Base-by-base conservation (phyloP, 495 filamentous ascomycete genomes). In the Hyaloscypha bicolor region DNA sequence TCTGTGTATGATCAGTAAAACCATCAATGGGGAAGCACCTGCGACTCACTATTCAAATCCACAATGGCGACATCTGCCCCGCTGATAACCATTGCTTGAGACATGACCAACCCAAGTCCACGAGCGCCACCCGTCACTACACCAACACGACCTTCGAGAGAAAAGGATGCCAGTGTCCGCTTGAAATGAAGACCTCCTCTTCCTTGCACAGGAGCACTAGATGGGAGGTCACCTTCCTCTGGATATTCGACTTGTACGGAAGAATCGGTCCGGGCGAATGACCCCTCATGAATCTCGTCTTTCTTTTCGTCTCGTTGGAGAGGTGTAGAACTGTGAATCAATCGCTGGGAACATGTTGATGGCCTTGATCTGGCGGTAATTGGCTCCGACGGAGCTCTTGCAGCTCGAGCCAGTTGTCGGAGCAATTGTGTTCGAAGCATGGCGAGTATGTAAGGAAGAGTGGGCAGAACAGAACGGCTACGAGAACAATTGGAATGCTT, bases 41-140 rank as follows among this genome's bases (percentile, higher is more conserved):
- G 59, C 25, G 59, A 86, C 89, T 57, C 79, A 96, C 93, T 89
- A 77, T 97, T 97, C 76, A 97, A 76, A 78, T 98, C 94, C 19
- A 97, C 91, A 80, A 98, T 91, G 9, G 94, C 94, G 68, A 97
- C 83, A 76, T 97, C 90, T 9, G 92, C 92, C 35, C 94, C 94
- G 64, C 90, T 93, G 14, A 90, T 86, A 32, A 97, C 90, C 69
- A 96, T 85, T 5, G 88, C 93, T 76, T 97, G 93, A 42, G 87
- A 90, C 94, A 98, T 97, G 39, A 96, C 93, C 71, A 97, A 73
- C 11, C 84, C 84, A 72, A 86, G 82, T 25, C 84, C 84, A 48
- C 79, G 76, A 9, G 83, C 79, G 30, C 83, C 83, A 30, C 84
- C 84, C 0, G 84, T 86, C 51, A 86, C 76, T 48, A 85, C 76